These are phyloP conservation scores for Nicotiana tomentosiformis DNA, from an alignment of 257 asterid genomes.

Conservation along the genomic window DNA sequence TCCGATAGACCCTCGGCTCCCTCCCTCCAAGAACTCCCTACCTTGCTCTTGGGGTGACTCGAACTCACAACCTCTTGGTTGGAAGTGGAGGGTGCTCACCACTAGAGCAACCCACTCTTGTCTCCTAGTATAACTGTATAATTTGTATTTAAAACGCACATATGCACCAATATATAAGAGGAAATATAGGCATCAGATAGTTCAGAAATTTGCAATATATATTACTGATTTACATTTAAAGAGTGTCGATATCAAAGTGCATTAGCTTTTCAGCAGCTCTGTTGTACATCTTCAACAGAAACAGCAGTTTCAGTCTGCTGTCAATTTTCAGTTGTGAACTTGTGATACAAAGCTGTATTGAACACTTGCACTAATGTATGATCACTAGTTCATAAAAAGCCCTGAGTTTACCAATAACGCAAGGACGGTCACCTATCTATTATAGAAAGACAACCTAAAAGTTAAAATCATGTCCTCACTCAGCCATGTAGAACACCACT, in stretches of 20 bases:
- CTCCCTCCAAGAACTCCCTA: no score
- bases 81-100: no score
- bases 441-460: background rate
- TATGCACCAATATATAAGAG: background rate
- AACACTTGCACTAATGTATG: background rate
- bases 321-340: background rate
- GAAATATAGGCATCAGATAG: background rate
- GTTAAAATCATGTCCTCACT: background rate
- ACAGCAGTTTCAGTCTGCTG: background rate
- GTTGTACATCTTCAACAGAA: background rate
- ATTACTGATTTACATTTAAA: slow-evolving; percentile 2
- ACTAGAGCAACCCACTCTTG: no score
- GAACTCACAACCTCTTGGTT: no score
- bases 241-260: background rate
- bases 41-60: no score
- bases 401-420: background rate
- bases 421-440: background rate
- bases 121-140: background rate
- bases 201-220: slow-evolving; percentile 4
- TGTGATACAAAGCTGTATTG: background rate
- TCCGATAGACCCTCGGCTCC: no score
- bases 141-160: background rate
- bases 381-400: background rate
- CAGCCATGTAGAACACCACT: background rate
- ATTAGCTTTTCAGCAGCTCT: background rate